Percentiles rank a stretch among this genome's conserved stretches.
Evolutionary conservation across 345 rosid genomes (phyloP).

Genomic region (Raphanus raphanistrum): DNA sequence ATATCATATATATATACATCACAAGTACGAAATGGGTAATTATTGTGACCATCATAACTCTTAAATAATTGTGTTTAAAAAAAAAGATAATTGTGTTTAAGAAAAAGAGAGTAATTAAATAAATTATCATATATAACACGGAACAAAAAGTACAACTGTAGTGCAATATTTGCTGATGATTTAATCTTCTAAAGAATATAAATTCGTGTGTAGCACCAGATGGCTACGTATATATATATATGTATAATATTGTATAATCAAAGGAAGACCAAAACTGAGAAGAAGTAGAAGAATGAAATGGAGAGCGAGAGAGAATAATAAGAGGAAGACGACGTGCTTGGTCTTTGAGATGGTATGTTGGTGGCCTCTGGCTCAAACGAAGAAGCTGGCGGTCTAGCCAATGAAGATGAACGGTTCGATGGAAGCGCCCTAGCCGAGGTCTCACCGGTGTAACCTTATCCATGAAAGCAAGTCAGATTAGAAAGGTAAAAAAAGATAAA

Average conservation of each 20-base stretch:
- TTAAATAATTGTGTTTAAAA: no score
- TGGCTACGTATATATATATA: not conserved
- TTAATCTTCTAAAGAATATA: constrained; percentile 29
- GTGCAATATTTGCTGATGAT: not conserved
- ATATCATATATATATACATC: not conserved
- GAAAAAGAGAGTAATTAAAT: not conserved
- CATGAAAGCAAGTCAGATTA: not conserved
- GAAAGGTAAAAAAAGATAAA: not conserved
- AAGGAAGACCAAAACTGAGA: constrained; percentile 32
- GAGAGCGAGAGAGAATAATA: constrained; percentile 21
- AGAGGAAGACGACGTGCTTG: constrained; percentile 30
- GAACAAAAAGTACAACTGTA: not conserved
- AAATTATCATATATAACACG: constrained; percentile 10
- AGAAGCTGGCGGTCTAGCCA: constrained; percentile 52
- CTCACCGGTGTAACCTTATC: constrained; percentile 37
- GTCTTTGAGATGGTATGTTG: constrained; percentile 41
- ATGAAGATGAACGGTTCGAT: constrained; percentile 36
- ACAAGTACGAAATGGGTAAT: not conserved
- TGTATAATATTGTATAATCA: constrained; percentile 3
- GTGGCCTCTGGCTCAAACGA: constrained; percentile 70
- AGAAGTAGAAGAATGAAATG: constrained; percentile 18
- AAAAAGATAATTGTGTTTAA: no score
- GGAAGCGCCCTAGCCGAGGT: constrained; percentile 43
- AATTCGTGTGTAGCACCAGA: not conserved
- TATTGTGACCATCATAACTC: no score